Base-by-base conservation (phyloP, 1,284 basidiomycete species). In the Apiotrichum laibachii region DNA sequence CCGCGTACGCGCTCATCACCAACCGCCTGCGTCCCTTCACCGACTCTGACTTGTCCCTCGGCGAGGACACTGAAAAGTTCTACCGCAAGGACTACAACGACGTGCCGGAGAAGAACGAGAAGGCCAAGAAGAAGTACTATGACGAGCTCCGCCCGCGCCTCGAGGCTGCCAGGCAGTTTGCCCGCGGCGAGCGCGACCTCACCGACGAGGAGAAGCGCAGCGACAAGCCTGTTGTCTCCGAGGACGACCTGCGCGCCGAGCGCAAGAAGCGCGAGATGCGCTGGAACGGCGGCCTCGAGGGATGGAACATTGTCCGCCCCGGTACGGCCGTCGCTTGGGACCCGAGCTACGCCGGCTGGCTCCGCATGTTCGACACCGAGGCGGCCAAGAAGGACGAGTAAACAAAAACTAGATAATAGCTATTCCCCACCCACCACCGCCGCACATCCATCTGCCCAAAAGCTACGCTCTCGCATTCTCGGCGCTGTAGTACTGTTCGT, bases 191-290 rank as follows among this genome's bases (percentile, higher is more conserved):
- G 46, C 83, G 92, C n/a, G 88, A 93, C 69, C 85, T 88, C 18
- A 94, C 89, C 9, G 88, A 89, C 71, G 88, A 89, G 58, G 94
- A 98, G 79, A 76, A 80, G 60, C 68, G 66, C 53, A 61, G 59
- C 35, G 83, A 83, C 46, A 85, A 90, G 67, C 90, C 91, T 3
- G 90, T 93, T 8, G 86, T 85, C 40, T 92, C 88, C 2, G 91
- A 98, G 77, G 86, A 90, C 26, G 90, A 95, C 70, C 81, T 97
- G 52, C 84, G 86, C 50, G 86, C 86, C 22, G 90, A 93, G 78
- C 81, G 91, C 60, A 77, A 90, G 77, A 88, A 88, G 77, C 93
- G 92, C 79, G 93, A 97, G 80, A 77, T 86, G 66, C 82, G 86
- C 64, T 97, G 93, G 93, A 83, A 83, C 53, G 83, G 83, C 33